Evolutionary conservation across 768 basidiomycete genomes (phyloP), one percentile per base, ranked within the genome.

Genomic region (Exidia glandulosa): DNA sequence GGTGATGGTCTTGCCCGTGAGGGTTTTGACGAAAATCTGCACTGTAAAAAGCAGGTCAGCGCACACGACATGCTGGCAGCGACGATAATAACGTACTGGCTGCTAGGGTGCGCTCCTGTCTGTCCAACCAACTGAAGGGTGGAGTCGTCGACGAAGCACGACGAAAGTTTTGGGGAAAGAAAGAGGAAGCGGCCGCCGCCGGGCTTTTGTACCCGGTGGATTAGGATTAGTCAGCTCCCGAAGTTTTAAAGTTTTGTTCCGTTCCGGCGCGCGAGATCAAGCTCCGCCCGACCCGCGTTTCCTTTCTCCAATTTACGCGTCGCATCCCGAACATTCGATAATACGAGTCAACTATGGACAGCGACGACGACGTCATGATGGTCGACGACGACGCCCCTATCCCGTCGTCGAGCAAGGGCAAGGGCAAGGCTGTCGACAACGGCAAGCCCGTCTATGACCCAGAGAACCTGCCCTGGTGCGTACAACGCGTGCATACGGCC

Each of bases 1-100:
- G 71, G 92, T 94, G 81, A 94, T 94, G 68, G 94, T 97, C 81
- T 96, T 96, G 73, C 93, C 94, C 84, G 94, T 95, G 69, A 95
- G 90, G 87, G 92, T 93, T 78, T 93, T 97, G 61, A 98, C 94
- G 77, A 98, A 97, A 73, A 96, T 97, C 79, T 96, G 94, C 94
- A 96, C 95, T 75, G 79, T 67, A 57, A 58, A 47, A 31, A 56
- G 36, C n/a, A n/a, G 3, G 14, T 45, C 29, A 52, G 33, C 31
- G 31, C 25, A 25, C 31, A 27, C 33, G 23, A 54, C 12, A 59
- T n/a, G 33, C 19, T 7, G 32, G 32, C 5, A 45, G 37, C 25
- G 13, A 33, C 25, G 31, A 23, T 7, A 62, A 31, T 19, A 31
- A 56, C 61, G 33, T 32, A 59, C 61, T 37, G 55, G 25, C 25